phyloP scores from a whole-genome alignment of 2,329 filamentous ascomycete species.

The Periconia sp. region DNA sequence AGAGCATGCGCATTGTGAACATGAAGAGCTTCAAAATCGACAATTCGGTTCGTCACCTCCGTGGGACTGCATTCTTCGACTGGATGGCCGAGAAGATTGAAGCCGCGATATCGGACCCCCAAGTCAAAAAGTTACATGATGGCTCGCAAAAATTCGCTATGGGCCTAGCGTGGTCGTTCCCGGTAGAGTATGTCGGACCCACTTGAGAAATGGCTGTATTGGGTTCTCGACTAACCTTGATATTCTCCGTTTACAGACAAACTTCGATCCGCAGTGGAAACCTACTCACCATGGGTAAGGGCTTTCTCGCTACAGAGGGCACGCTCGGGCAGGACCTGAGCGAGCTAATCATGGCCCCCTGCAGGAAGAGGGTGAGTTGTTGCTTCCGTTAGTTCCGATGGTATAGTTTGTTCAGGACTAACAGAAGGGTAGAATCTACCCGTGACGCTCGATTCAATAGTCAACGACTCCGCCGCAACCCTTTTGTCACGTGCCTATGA shows the following conservation, averaged over 20 bases:
- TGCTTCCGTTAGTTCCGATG: background rate
- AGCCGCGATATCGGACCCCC: constrained; percentile 51
- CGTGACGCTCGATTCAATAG: constrained; percentile 62
- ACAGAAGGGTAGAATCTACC: constrained; percentile 48
- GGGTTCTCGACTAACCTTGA: constrained; percentile 14
- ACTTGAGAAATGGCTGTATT: background rate
- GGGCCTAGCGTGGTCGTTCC: constrained; percentile 68
- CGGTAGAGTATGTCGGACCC: constrained; percentile 54
- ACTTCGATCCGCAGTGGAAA: constrained; percentile 61
- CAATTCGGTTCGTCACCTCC: constrained; percentile 56
- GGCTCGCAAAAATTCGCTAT: constrained; percentile 52
- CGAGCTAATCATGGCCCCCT: constrained; percentile 61
- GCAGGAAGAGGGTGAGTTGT: constrained; percentile 49
- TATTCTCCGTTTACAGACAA: constrained; percentile 42
- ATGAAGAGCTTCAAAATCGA: constrained; percentile 60
- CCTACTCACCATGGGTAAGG: constrained; percentile 66
- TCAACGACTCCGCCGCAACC: constrained; percentile 65
- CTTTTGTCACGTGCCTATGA: constrained; percentile 64
- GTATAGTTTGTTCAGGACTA: constrained; percentile 5
- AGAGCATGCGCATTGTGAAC: constrained; percentile 56
- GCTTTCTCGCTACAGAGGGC: constrained; percentile 62
- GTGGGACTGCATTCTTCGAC: constrained; percentile 63
- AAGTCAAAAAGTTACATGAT: constrained; percentile 39
- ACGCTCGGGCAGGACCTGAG: constrained; percentile 62
- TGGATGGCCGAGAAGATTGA: constrained; percentile 66